Conservation (phyloP, 768 basidiomycete species). For the Cantharellus cinnabarinus region DNA sequence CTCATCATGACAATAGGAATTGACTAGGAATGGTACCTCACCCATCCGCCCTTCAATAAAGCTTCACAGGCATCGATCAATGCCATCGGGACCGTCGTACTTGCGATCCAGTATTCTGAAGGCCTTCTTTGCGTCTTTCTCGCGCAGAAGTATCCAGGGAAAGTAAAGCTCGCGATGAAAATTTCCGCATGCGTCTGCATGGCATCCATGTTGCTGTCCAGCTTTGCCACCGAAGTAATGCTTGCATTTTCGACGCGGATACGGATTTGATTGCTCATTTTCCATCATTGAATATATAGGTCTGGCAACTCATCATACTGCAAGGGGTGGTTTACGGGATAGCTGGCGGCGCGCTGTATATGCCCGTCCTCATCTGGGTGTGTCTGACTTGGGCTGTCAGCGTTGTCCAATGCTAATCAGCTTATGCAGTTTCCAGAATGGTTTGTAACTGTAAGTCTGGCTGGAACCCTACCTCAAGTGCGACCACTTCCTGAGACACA, state of each 20-base stretch:
- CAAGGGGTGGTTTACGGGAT: slow-evolving; percentile 3
- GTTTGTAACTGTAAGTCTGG: neutral
- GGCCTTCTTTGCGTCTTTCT: neutral
- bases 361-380: slow-evolving; percentile 2
- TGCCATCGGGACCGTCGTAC: neutral
- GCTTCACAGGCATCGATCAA: neutral
- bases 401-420: neutral
- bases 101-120: slow-evolving; percentile 2
- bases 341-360: neutral
- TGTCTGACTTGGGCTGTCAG: neutral
- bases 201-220: neutral
- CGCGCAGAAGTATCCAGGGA: neutral
- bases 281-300: neutral
- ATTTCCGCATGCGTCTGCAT: neutral
- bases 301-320: slow-evolving; percentile 4
- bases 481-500: neutral
- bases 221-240: slow-evolving; percentile 3
- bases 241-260: neutral
- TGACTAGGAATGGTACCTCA: neutral
- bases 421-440: neutral
- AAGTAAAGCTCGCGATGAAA: neutral
- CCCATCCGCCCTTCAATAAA: neutral
- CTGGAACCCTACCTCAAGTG: neutral
- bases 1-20: neutral
- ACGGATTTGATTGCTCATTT: neutral